A percentile compares a stretch with the other conserved stretches of the same genome.
Conservation (phyloP, 306 rosid species). For the Medicago lupulina region DNA sequence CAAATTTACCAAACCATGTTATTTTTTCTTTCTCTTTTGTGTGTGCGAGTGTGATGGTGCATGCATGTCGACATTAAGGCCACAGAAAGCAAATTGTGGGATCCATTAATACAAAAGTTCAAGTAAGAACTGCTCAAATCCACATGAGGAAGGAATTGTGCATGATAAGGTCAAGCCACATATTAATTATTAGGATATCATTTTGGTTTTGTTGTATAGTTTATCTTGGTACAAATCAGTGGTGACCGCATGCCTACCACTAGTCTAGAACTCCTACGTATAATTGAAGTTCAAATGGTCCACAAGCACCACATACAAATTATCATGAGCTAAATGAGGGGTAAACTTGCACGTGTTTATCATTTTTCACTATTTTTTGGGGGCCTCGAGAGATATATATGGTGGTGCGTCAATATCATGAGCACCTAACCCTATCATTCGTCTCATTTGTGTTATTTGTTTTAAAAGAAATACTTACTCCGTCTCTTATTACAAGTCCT, state of each 20-base stretch:
- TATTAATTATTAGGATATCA: constrained; percentile 14
- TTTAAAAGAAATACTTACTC: too few species aligned
- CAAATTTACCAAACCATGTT: too few species aligned
- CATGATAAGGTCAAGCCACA: background rate
- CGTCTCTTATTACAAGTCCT: too few species aligned
- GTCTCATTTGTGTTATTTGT: background rate
- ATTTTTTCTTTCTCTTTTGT: background rate
- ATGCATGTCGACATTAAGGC: background rate
- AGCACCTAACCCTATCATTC: background rate
- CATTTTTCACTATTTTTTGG: constrained; percentile 21
- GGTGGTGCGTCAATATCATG: background rate
- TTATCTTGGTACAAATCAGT: background rate
- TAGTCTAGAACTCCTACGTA: background rate
- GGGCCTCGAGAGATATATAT: background rate
- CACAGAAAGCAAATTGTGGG: background rate
- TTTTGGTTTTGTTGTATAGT: background rate
- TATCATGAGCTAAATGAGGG: constrained; percentile 28
- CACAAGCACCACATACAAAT: background rate
- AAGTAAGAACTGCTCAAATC: background rate
- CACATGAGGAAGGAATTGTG: constrained; percentile 16
- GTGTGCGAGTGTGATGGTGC: background rate
- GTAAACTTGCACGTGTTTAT: constrained; percentile 30
- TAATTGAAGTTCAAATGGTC: constrained; percentile 15
- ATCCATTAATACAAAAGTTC: background rate
- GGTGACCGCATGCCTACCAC: background rate